Evolutionary conservation across 1,284 basidiomycete species (phyloP), one percentile per base, ranked within the genome.

Genomic region (Papiliotrema flavescens): DNA sequence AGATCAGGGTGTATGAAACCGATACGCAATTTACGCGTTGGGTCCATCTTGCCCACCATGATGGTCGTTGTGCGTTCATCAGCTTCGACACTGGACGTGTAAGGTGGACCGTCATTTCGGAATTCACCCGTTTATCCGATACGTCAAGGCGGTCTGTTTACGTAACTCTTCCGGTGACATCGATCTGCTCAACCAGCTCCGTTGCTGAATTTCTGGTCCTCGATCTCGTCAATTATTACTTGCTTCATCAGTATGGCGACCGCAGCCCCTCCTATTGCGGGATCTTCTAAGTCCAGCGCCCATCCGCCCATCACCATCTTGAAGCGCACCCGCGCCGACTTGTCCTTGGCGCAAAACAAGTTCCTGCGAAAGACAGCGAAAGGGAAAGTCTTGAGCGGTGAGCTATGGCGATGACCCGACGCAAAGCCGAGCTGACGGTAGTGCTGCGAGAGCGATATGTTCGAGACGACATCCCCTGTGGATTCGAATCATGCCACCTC

Each of bases 391-490:
- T 84, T 93, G 69, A 95, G 93, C 81, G 87, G 90, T 90, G 51
- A 49, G 78, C 63, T 9, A 22, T 19, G 26, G n/a, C n/a, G 20
- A 23, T 13, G 28, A 5, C n/a, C 13, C 44, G 50, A 32, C 41
- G 36, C 20, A 6, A 11, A n/a, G 19, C 5, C 28, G 28, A 32
- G 28, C 39, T 40, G 6, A 40, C 44, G 28, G 9, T 3, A 85
- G 93, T 98, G 53, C 80, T 98, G n/a, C 83, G 93, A 40, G 95
- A 99, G 77, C 81, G 93, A 60, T 99, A 98, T 76, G 84, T 98
- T 3, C 83, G 96, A 39, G 87, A 92, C 64, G 93, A 98, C 70
- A 88, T 98, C 35, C 83, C 84, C n/a, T 98, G 96, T 72, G 94
- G 94, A 1, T 84, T 91, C 26, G 78, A 83, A 47, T 79, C 79